Conservation (phyloP, 2,329 filamentous ascomycete species). For the Cercospora sp. region DNA sequence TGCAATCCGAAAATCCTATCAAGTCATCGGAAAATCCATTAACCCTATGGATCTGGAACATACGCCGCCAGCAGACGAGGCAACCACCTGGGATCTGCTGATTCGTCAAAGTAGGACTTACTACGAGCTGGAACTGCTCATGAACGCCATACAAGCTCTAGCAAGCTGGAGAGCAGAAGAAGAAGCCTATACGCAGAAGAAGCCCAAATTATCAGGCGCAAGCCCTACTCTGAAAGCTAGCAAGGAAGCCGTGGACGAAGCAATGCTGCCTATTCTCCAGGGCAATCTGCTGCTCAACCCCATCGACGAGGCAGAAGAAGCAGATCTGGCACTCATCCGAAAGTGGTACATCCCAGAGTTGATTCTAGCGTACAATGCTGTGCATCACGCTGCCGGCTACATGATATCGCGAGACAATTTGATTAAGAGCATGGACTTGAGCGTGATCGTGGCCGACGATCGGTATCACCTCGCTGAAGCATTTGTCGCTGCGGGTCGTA, state of each 20-base stretch:
- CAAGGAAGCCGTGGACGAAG: slow-evolving; percentile 42
- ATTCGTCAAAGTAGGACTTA: slow-evolving; percentile 39
- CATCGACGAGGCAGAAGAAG: slow-evolving; percentile 53
- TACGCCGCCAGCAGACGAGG: slow-evolving; percentile 22
- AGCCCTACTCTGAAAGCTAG: slow-evolving; percentile 39
- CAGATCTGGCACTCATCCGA: slow-evolving; percentile 65
- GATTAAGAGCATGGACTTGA: slow-evolving; percentile 83
- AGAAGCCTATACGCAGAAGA: slow-evolving; percentile 37
- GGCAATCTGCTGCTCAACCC: slow-evolving; percentile 35
- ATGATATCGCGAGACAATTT: slow-evolving; percentile 73
- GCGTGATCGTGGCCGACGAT: slow-evolving; percentile 67
- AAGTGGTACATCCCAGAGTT: slow-evolving; percentile 81
- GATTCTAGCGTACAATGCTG: slow-evolving; percentile 77
- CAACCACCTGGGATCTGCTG: slow-evolving; percentile 27
- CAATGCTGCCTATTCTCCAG: slow-evolving; percentile 41
- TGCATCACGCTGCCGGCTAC: slow-evolving; percentile 75
- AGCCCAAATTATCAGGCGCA: slow-evolving; percentile 26
- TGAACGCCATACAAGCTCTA: slow-evolving; percentile 46
- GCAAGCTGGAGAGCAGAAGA: slow-evolving; percentile 47
- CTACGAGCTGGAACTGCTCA: slow-evolving; percentile 46
- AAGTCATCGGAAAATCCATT: slow-evolving; percentile 43
- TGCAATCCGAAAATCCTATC: slow-evolving; percentile 43
- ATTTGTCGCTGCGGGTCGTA: slow-evolving; percentile 44
- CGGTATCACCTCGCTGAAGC: slow-evolving; percentile 38
- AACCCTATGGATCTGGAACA: slow-evolving; percentile 40